Base-by-base conservation (phyloP, 306 rosid genomes). In the Carpinus viminea region DNA sequence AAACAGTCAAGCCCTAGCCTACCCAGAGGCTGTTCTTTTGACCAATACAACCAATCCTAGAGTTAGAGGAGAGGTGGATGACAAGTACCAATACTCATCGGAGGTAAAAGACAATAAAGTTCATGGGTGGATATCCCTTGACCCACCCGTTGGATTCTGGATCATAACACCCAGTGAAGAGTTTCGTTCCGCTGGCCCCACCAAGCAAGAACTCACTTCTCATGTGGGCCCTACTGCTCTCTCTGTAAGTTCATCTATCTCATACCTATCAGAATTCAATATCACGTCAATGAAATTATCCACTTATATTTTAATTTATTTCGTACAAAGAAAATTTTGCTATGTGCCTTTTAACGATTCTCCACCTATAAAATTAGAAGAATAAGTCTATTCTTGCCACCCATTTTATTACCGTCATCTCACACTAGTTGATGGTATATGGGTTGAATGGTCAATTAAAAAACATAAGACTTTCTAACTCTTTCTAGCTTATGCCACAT, bases 191-290 rank as follows among this genome's bases (percentile, higher is more conserved):
- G 84, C 65, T 20, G 99, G 98, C 17, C 98, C 99, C 7, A 2
- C 71, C 68, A 93, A 93, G 82, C 97, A 95, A 83, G 98, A 91
- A 5, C 98, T 95, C 51, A 95, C 99, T 9, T 92, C 92, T 68
- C 99, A 95, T 68, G 91, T 82, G 6, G 99, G 98, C 70, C 97
- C 98, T 50, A 80, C 16, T 34, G n/a, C 83, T 0, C 99, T 95
- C 57, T 74, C 89, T 0, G 99, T 95, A 85, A 74, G 93, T 80
- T 68, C 45, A n/a, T 1, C 28, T n/a, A 1, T 9, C 8, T 12
- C 61, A 41, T 41, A 41, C 45, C 1, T 7, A 36, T 36, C 41
- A 36, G 3, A 3, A 36, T 3, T 36, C 45, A 4, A 0, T 5
- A 0, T 8, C 45, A 41, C 45, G 45, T 41, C 45, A 41, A 41